phyloP scores from a whole-genome alignment of 306 rosid genomes.

The peach (Prunus persica) region DNA sequence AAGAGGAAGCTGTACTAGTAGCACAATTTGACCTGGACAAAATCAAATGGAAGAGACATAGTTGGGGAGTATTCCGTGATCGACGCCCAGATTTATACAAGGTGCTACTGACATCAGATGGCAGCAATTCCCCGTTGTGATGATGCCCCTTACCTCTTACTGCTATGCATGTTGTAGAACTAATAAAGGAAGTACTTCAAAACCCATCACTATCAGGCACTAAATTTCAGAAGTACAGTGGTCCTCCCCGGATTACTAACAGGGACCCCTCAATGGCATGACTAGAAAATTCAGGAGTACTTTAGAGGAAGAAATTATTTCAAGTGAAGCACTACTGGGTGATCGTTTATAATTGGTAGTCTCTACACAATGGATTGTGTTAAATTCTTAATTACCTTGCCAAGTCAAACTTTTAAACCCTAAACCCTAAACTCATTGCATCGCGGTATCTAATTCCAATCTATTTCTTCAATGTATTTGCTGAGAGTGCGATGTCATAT shows the following conservation, averaged over 20 bases:
- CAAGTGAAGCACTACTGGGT: background rate
- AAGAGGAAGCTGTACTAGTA: conserved; percentile 73
- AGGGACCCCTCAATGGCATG: background rate
- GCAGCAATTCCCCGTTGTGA: conserved; percentile 29
- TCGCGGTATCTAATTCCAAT: no score
- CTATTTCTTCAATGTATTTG: no score
- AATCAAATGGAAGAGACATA: conserved; percentile 69
- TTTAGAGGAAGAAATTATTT: background rate
- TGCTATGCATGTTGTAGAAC: conserved; percentile 7
- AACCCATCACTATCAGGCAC: conserved; percentile 15
- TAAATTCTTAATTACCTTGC: background rate
- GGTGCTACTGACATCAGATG: conserved; percentile 75
- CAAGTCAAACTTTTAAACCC: background rate
- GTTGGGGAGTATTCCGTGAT: conserved; percentile 93
- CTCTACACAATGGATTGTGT: background rate
- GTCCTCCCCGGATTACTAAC: background rate
- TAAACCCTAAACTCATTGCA: no score
- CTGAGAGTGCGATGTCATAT: no score
- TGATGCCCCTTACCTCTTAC: background rate
- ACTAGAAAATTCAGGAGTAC: background rate
- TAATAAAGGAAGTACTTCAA: conserved; percentile 1
- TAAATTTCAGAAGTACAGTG: conserved; percentile 4
- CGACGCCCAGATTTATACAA: conserved; percentile 89
- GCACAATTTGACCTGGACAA: conserved; percentile 74
- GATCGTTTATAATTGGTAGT: background rate